Percentiles rank a stretch among this genome's conserved stretches.
Conservation (phyloP, 2,329 filamentous ascomycete species). For the Epichloe sibirici region DNA sequence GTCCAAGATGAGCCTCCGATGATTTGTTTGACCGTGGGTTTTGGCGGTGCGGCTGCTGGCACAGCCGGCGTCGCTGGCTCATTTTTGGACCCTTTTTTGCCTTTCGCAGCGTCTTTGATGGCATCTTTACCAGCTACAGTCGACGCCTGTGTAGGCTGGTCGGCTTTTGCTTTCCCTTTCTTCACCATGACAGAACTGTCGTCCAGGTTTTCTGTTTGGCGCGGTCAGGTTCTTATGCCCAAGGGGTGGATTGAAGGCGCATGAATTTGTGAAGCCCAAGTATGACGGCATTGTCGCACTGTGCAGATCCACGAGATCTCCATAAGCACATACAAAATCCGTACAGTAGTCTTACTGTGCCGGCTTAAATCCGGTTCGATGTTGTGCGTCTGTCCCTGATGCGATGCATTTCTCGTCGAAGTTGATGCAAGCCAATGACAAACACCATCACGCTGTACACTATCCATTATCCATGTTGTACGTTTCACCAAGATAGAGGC, state of each 20-base stretch:
- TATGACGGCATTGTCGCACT: background rate
- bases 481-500: background rate
- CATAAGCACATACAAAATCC: background rate
- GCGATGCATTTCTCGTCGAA: background rate
- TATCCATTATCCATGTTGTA: background rate
- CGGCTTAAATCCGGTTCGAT: background rate
- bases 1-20: constrained; percentile 96
- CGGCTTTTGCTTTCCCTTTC: constrained; percentile 40
- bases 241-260: background rate
- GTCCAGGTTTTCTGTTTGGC: background rate
- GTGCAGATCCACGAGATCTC: background rate
- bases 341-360: background rate
- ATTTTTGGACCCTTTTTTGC: constrained; percentile 28
- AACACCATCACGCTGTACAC: background rate
- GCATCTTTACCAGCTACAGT: constrained; percentile 41
- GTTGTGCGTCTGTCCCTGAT: background rate
- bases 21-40: constrained; percentile 61
- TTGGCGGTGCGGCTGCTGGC: constrained; percentile 33
- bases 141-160: constrained; percentile 22
- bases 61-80: constrained; percentile 19
- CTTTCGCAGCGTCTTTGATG: constrained; percentile 38
- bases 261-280: background rate
- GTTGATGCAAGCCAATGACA: background rate
- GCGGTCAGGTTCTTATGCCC: background rate
- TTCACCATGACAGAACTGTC: constrained; percentile 29